Percentiles rank a stretch among this genome's conserved stretches.
Evolutionary conservation across 371 early-diverging fungal genomes (phyloP).

Genomic region (Funneliformis caledonium): DNA sequence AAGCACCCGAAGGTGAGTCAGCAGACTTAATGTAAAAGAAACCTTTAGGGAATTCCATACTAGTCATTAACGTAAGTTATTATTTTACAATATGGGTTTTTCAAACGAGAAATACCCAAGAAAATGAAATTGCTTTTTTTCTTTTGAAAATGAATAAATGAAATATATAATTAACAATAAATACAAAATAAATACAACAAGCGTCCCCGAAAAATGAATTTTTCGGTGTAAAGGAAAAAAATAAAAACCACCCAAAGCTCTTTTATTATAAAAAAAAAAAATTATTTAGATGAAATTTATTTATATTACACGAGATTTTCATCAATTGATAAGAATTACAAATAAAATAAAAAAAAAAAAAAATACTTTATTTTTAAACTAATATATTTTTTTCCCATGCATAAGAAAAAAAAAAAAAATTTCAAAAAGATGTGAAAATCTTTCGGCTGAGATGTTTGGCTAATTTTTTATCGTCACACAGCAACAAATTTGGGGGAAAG

Average conservation of each 20-base stretch:
- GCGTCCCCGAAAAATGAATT: not conserved
- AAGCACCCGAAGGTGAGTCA: slow-evolving; percentile 45
- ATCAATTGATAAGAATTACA: not conserved
- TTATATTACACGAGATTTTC: no score
- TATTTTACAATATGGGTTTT: not conserved
- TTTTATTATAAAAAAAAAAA: not conserved
- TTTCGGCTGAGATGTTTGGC: slow-evolving; percentile 8
- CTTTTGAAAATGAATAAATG: no score
- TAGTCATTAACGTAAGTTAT: slow-evolving; percentile 32
- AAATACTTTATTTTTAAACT: not conserved
- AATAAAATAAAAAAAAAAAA: not conserved
- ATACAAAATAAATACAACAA: not conserved
- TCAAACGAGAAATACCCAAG: not conserved
- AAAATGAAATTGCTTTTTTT: not conserved
- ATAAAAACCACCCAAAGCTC: not conserved
- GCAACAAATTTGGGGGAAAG: not conserved
- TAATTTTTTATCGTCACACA: not conserved
- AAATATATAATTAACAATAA: not conserved
- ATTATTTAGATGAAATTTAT: no score
- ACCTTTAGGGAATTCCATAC: slow-evolving; percentile 57
- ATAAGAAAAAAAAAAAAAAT: not conserved
- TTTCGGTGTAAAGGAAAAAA: not conserved
- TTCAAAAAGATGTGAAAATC: not conserved
- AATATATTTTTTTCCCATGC: slow-evolving; percentile 3
- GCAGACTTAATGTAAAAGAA: slow-evolving; percentile 68